Conservation (phyloP, 2,329 filamentous ascomycete genomes). For the Pyrenophora seminiperda region DNA sequence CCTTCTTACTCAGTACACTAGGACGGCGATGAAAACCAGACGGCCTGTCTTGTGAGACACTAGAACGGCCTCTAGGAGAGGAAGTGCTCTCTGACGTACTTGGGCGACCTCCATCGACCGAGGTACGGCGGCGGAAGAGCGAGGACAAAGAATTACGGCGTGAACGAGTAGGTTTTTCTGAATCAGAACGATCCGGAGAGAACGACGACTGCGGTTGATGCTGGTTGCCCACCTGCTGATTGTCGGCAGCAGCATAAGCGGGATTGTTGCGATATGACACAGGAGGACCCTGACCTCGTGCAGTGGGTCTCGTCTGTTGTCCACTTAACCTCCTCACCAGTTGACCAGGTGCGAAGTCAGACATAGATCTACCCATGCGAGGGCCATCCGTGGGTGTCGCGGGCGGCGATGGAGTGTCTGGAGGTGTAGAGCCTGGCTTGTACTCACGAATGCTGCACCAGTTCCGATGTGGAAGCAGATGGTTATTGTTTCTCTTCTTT, state of each 20-base stretch:
- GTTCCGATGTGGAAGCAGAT: constrained; percentile 85
- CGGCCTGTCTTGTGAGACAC: constrained; percentile 37
- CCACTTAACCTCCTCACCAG: constrained; percentile 51
- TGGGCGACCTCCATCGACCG: constrained; percentile 35
- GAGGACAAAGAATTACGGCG: constrained; percentile 43
- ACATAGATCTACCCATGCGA: constrained; percentile 35
- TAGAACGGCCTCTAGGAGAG: constrained; percentile 20
- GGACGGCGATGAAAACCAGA: constrained; percentile 53
- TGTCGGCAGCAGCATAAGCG: constrained; percentile 40
- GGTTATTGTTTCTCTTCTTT: constrained; percentile 87
- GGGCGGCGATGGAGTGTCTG: constrained; percentile 61
- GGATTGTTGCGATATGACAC: constrained; percentile 48
- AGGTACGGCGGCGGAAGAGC: constrained; percentile 42
- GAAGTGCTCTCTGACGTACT: constrained; percentile 35
- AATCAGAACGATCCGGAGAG: constrained; percentile 41
- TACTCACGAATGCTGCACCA: constrained; percentile 94
- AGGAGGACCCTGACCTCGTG: constrained; percentile 42
- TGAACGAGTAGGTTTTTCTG: constrained; percentile 34
- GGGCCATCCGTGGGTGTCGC: constrained; percentile 33
- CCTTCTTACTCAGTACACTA: constrained; percentile 51
- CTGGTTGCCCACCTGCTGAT: constrained; percentile 28
- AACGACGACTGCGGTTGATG: constrained; percentile 42
- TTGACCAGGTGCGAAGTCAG: constrained; percentile 47
- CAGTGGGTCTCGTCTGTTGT: constrained; percentile 31
- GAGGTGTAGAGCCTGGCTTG: constrained; percentile 74